Conservation (phyloP, 441 rosid genomes). For the Mallotus japonicus region DNA sequence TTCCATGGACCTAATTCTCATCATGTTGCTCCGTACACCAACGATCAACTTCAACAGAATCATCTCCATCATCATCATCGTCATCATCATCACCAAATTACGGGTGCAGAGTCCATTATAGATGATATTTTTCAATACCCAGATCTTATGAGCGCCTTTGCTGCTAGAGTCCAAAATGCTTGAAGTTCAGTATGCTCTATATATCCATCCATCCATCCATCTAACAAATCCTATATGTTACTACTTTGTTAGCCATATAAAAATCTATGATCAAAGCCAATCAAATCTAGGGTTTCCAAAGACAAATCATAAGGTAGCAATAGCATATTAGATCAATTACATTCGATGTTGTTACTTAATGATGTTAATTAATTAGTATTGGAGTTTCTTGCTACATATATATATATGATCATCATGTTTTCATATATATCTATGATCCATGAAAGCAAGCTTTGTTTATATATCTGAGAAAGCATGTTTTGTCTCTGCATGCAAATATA, state of each 20-base stretch:
- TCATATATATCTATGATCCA: neutral
- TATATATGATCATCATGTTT: neutral
- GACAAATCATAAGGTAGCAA: neutral
- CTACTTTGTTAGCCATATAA: too few species aligned
- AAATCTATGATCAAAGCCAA: neutral
- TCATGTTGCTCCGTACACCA: neutral
- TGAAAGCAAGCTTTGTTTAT: too few species aligned
- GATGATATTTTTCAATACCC: slow-evolving; percentile 41
- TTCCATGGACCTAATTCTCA: slow-evolving; percentile 28
- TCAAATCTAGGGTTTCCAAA: neutral
- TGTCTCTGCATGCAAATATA: neutral
- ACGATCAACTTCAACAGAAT: slow-evolving; percentile 9
- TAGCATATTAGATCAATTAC: too few species aligned
- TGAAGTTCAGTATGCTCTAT: slow-evolving; percentile 1
- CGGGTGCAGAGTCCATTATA: slow-evolving; percentile 26
- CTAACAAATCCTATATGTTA: too few species aligned
- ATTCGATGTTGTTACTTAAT: too few species aligned
- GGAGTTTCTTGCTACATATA: neutral
- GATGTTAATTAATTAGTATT: neutral
- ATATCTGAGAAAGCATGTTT: slow-evolving; percentile 1
- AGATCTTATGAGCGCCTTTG: slow-evolving; percentile 32
- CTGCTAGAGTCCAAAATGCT: slow-evolving; percentile 43
- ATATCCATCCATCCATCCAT: too few species aligned
- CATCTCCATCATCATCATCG: slow-evolving; percentile 8
- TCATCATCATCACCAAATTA: slow-evolving; percentile 24